phyloP scores from a whole-genome alignment of 352 stramenopile species.

The Globisporangium viniferum region DNA sequence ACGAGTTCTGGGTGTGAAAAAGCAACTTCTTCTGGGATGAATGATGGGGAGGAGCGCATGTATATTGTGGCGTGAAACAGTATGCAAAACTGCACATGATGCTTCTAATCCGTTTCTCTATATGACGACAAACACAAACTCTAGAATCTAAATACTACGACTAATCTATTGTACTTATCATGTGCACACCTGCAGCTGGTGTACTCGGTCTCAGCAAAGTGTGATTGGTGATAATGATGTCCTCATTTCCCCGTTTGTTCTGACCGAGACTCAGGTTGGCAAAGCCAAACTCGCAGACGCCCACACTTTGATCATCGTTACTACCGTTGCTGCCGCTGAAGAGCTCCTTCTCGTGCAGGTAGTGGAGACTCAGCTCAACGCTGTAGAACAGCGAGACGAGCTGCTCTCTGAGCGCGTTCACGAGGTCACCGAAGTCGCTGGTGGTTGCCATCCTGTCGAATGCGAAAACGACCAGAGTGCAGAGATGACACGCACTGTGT shows the following conservation, averaged over 20 bases:
- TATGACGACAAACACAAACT: neutral
- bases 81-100: neutral
- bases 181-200: neutral
- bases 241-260: neutral
- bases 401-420: neutral
- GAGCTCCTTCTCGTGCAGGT: conserved; percentile 6
- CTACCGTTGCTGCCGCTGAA: neutral
- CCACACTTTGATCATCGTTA: neutral
- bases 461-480: neutral
- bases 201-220: neutral
- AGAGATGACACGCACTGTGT: conserved; percentile 10
- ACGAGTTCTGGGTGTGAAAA: conserved; percentile 14
- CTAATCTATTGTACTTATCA: neutral
- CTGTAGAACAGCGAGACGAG: neutral
- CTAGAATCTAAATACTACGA: conserved; percentile 4
- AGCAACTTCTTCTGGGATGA: neutral
- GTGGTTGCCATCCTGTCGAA: neutral
- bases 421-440: neutral
- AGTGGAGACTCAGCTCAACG: conserved; percentile 7
- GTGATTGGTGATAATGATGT: neutral
- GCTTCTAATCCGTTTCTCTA: neutral
- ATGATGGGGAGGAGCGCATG: neutral
- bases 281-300: neutral
- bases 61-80: neutral
- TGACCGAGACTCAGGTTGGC: neutral